Evolutionary conservation across 495 filamentous ascomycete species (phyloP), one percentile per base, ranked within the genome.

Genomic region (Daldinia vernicosa): DNA sequence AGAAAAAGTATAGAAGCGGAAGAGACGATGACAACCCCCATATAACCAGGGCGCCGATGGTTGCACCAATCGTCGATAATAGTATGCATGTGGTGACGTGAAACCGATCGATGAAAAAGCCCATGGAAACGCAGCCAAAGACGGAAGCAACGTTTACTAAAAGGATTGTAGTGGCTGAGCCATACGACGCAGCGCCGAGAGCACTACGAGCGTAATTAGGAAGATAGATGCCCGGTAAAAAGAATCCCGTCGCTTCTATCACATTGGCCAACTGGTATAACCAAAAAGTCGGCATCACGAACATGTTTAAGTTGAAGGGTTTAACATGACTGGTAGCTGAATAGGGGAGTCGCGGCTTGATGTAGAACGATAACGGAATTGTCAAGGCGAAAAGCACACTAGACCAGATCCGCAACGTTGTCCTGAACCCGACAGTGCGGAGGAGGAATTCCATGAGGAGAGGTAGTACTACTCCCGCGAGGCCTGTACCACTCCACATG

Each of bases 171-270:
- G 87, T 68, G 5, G 86, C 84, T 9, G 83, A 83, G 22, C 66
- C 68, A 45, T 75, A 67, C 17, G 71, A 71, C 76, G 33, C 82
- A 60, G 22, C 83, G 3, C 71, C 74, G 15, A 76, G 58, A 82
- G 76, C 60, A 35, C 53, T 74, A 17, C 65, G 65, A 2, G 72
- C 75, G 28, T 88, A 91, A 3, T 84, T 83, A 0, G 87, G 85
- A 0, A 91, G 80, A 75, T 90, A 92, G 15, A 88, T 87, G 8
- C 81, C 80, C 6, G 89, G 89, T 4, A 91, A 77, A 78, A 90
- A 90, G 76, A 86, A 90, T 9, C 88, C 88, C 4, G 88, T 82
- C 35, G 82, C 80, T 72, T 90, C 82, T 55, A 89, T 79, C 64
- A 88, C 82, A 62, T 89, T 87, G 17, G 84, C 84, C 4, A 77